Conservation (phyloP, 2,329 filamentous ascomycete genomes). For the Penicillium sp. region DNA sequence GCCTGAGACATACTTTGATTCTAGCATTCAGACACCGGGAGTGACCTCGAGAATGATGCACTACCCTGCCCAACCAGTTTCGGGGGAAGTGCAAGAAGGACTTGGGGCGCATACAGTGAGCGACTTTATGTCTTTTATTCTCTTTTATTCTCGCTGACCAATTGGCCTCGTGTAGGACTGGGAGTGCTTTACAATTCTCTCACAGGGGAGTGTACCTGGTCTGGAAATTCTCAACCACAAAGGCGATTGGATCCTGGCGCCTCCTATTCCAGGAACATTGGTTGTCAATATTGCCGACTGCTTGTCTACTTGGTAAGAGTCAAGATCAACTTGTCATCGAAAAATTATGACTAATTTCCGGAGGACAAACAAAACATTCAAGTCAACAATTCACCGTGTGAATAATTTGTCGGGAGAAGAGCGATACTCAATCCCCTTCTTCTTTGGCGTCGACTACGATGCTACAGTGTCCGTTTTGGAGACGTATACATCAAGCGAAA, state of each 20-base stretch:
- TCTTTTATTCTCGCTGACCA: not conserved
- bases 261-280: constrained; percentile 29
- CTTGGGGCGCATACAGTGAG: constrained; percentile 45
- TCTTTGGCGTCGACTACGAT: constrained; percentile 47
- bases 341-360: not conserved
- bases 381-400: constrained; percentile 44
- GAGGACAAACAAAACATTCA: constrained; percentile 44
- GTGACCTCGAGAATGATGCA: constrained; percentile 46
- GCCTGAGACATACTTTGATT: constrained; percentile 40
- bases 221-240: constrained; percentile 39
- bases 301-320: constrained; percentile 23
- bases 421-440: constrained; percentile 46
- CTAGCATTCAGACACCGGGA: constrained; percentile 36
- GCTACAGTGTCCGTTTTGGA: constrained; percentile 31
- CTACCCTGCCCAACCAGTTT: constrained; percentile 41
- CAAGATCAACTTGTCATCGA: too few species aligned
- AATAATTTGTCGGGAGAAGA: constrained; percentile 44
- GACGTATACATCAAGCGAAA: constrained; percentile 17
- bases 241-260: constrained; percentile 30
- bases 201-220: constrained; percentile 43
- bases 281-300: constrained; percentile 40
- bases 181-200: constrained; percentile 45
- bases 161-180: constrained; percentile 31
- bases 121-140: too few species aligned
- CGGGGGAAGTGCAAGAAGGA: constrained; percentile 39